Conservation (phyloP, 805 yeast species). For the Lipomyces sp. region DNA sequence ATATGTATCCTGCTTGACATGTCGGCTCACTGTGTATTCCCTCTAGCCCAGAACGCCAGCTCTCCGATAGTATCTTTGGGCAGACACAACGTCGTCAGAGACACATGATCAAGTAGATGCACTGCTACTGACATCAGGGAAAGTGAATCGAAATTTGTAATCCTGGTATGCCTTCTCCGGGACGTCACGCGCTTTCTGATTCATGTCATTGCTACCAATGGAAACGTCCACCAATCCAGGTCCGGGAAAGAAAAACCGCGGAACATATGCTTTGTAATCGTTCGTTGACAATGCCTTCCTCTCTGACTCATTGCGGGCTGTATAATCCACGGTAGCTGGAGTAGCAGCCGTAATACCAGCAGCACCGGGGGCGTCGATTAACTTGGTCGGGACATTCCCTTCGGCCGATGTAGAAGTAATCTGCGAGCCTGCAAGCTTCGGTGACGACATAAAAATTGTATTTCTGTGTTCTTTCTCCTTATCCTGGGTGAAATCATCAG, state of each 20-base stretch:
- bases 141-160: constrained; percentile 5
- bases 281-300: constrained; percentile 20
- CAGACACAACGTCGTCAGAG: neutral
- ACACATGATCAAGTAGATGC: neutral
- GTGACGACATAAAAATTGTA: neutral
- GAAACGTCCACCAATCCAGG: constrained; percentile 5
- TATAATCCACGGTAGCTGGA: neutral
- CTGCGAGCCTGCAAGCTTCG: neutral
- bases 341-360: neutral
- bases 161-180: neutral
- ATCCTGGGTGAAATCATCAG: constrained; percentile 3
- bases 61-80: neutral
- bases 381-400: neutral
- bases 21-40: too few species aligned
- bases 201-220: constrained; percentile 10
- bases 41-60: too few species aligned
- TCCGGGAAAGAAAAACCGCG: constrained; percentile 19
- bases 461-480: neutral
- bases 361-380: neutral
- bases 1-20: too few species aligned
- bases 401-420: neutral
- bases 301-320: constrained; percentile 10
- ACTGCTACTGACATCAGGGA: neutral
- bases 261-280: constrained; percentile 29
- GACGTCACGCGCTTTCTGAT: constrained; percentile 19